phyloP scores from a whole-genome alignment of 2,329 filamentous ascomycete species.

The Hypoxylon sp. region DNA sequence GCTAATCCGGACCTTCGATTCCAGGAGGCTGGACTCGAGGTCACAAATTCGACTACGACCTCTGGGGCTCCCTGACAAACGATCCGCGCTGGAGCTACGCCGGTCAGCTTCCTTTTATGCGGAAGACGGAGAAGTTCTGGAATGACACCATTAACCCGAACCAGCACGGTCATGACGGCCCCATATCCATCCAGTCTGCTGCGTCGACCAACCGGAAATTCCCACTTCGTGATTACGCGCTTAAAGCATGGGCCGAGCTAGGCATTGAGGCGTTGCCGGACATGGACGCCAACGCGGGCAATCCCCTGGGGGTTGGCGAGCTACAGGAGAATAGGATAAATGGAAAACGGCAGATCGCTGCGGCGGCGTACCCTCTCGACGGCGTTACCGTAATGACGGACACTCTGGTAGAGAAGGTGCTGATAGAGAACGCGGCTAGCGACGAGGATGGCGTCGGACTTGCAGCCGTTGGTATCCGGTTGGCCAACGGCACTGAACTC shows the following conservation, averaged over 20 bases:
- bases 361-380: background rate
- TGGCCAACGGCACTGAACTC: conserved; percentile 42
- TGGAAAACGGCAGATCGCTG: conserved; percentile 3
- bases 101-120: conserved; percentile 57
- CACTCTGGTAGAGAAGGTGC: background rate
- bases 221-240: conserved; percentile 49
- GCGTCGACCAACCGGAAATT: conserved; percentile 49
- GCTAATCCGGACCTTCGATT: background rate
- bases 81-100: conserved; percentile 57
- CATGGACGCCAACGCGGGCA: conserved; percentile 39
- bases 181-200: conserved; percentile 43
- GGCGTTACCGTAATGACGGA: background rate
- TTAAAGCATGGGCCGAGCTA: conserved; percentile 50
- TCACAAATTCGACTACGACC: background rate
- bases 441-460: background rate
- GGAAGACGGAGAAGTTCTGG: conserved; percentile 49
- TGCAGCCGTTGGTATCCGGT: conserved; percentile 19
- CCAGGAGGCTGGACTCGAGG: background rate
- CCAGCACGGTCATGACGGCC: conserved; percentile 48
- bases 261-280: conserved; percentile 43
- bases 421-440: background rate
- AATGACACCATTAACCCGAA: conserved; percentile 28
- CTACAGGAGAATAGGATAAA: conserved; percentile 32
- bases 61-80: background rate
- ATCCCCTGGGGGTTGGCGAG: conserved; percentile 46